Base-by-base conservation (phyloP, 1,139 yeast species). In the Yarrowia galli region DNA sequence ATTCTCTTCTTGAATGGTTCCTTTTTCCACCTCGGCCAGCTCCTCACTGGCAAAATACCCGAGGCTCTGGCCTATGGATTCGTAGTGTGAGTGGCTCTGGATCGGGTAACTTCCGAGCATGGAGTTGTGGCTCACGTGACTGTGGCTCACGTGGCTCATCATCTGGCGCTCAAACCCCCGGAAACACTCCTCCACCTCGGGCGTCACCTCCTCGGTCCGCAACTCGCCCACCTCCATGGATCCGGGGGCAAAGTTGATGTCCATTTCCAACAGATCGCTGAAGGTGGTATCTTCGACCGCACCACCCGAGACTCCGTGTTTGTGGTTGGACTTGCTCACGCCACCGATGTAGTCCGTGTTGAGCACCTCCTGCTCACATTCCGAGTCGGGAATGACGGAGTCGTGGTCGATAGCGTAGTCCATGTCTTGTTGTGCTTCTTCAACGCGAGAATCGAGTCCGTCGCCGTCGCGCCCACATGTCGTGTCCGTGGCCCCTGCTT, bases 301-400 rank as follows among this genome's bases (percentile, higher is more conserved):
- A 3, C 18, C 18, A 9, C 20, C 20, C 28, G 7, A 9, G 13
- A 13, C n/a, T n/a, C 8, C 40, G n/a, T 40, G 43, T 40, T n/a
- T 40, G 43, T 35, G 22, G 13, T 28, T 3, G 32, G 25, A 6
- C 18, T 53, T 53, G 43, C 43, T 51, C 32, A 53, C 60, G 23
- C 63, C 63, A 0, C 63, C 63, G 12, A 56, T 13, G 48, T 56
- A 43, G 28, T 58, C 64, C 28, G 64, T 58, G 51, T 43, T 42
- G 32, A 58, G 51, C 35, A 58, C 42, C 51, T 58, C 64, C 32
- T 58, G 64, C 32, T 58, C 64, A 16, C 64, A 40, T n/a, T 58
- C 61, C 61, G 61, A 54, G 61, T 54, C 61, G 1, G 61, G 61
- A 40, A 54, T 54, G 18, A 54, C 61, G 9, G 60, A 36, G 36